Evolutionary conservation across 495 filamentous ascomycete genomes (phyloP), one percentile per base, ranked within the genome.

Genomic region (Lindgomyces ingoldianus): DNA sequence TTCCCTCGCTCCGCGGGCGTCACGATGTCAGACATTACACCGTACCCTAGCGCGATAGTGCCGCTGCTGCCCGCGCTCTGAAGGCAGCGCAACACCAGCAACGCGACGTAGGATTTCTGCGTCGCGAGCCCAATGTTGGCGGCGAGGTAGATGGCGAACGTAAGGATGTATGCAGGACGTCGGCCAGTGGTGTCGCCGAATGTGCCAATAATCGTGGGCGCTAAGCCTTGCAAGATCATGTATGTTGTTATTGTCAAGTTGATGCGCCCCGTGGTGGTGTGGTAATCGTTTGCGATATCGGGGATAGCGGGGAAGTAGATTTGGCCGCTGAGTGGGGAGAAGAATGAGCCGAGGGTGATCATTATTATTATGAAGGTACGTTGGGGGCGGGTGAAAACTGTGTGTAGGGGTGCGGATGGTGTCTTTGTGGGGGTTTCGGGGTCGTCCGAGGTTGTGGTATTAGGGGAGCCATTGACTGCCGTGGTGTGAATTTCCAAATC

Each of bases 221-320:
- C 73, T 26, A 74, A 50, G 12, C 54, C 71, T 57, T 71, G 68
- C 16, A 72, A 33, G 12, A 72, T 72, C 71, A 74, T 68, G 41
- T 74, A 74, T 3, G 71, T 70, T 12, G 73, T 74, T 19, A 74
- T 50, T 14, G 65, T 52, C 22, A 74, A 50, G 49, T 53, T 53
- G 49, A 53, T 29, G n/a, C n/a, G 49, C 3, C 18, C 18, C 3
- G 8, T 53, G 49, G 49, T 24, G n/a, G 24, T 29, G 24, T 53
- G 49, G 18, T 24, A 29, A 8, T 53, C 49, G 12, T 22, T n/a
- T 3, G 49, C 49, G 49, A 53, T 21, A 8, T 11, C 12, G 26
- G n/a, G 18, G 49, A 53, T 3, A 3, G 49, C n/a, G n/a, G 49
- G 49, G 24, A 53, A 53, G 49, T 53, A 53, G n/a, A 53, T 53